These are phyloP conservation scores for Starmerella lactis-condensi DNA, from an alignment of 805 yeast genomes.

Conservation along the genomic window DNA sequence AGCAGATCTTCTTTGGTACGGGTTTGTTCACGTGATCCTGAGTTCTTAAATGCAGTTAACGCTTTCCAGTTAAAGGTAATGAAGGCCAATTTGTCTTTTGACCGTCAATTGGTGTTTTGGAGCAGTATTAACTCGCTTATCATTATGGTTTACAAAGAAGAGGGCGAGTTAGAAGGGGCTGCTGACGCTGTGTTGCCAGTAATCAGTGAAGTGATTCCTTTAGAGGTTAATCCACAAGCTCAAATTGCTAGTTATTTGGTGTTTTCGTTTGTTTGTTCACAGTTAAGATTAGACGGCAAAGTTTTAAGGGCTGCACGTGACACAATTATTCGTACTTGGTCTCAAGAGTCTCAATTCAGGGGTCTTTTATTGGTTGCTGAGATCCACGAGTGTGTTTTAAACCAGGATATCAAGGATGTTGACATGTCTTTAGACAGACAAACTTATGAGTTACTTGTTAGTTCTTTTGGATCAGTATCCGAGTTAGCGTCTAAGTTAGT, in stretches of 20 bases:
- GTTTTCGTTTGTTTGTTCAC: constrained; percentile 55
- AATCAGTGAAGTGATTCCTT: constrained; percentile 20
- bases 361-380: constrained; percentile 23
- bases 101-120: constrained; percentile 59
- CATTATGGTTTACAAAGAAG: constrained; percentile 42
- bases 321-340: constrained; percentile 34
- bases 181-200: constrained; percentile 22
- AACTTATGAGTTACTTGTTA: background rate
- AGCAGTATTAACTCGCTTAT: constrained; percentile 52
- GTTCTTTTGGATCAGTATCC: background rate
- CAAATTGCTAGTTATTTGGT: constrained; percentile 74
- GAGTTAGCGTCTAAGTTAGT: background rate
- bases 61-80: constrained; percentile 35
- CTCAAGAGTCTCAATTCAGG: constrained; percentile 18
- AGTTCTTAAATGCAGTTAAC: constrained; percentile 48
- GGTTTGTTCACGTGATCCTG: constrained; percentile 46
- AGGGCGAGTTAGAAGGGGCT: constrained; percentile 19
- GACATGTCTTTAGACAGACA: background rate
- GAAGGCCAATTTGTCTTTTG: constrained; percentile 38
- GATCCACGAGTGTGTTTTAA: constrained; percentile 12
- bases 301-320: constrained; percentile 44
- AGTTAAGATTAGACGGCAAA: constrained; percentile 40
- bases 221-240: constrained; percentile 30
- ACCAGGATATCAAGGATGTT: background rate
- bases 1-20: constrained; percentile 52